Evolutionary conservation across 2,329 filamentous ascomycete species (phyloP).

Genomic region (Monosporascus sp.): DNA sequence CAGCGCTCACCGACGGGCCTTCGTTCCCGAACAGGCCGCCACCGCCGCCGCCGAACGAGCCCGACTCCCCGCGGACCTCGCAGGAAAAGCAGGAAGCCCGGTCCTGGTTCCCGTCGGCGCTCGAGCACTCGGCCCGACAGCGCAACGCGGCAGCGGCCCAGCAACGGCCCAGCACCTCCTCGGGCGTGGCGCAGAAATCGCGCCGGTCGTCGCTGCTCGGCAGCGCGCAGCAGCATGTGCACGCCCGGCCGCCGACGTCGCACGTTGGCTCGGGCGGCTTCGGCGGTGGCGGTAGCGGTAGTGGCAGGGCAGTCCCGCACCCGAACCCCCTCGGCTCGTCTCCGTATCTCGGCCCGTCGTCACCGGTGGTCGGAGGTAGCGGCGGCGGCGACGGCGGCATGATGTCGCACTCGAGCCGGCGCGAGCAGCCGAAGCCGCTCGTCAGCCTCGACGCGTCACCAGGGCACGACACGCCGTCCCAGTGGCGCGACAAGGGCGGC

Average conservation of each 20-base stretch:
- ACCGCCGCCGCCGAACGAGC: slow-evolving; percentile 9
- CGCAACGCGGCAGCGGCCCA: slow-evolving; percentile 15
- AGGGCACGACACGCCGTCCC: slow-evolving; percentile 14
- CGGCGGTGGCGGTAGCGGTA: not conserved
- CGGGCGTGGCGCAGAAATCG: slow-evolving; percentile 7
- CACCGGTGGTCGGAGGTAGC: no score
- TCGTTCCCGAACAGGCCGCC: slow-evolving; percentile 46
- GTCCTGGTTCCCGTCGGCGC: slow-evolving; percentile 36
- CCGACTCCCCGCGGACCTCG: slow-evolving; percentile 21
- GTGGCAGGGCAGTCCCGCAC: not conserved
- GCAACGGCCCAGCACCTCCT: slow-evolving; percentile 18
- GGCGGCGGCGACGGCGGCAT: not conserved
- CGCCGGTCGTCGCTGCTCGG: slow-evolving; percentile 10
- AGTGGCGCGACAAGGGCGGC: slow-evolving; percentile 24
- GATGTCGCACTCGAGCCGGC: slow-evolving; percentile 17
- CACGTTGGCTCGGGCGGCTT: not conserved
- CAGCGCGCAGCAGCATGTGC: slow-evolving; percentile 4
- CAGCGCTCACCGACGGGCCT: slow-evolving; percentile 51
- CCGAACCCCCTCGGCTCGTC: slow-evolving; percentile 16
- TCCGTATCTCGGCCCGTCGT: not conserved
- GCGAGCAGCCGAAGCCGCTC: slow-evolving; percentile 22
- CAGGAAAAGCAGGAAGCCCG: slow-evolving; percentile 12
- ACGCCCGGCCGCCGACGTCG: not conserved
- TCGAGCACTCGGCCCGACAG: slow-evolving; percentile 25
- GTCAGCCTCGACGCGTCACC: slow-evolving; percentile 18